A percentile compares a stretch with the other conserved stretches of the same genome.
Evolutionary conservation across 352 stramenopile genomes (phyloP).

Genomic region (Pythium volutum): DNA sequence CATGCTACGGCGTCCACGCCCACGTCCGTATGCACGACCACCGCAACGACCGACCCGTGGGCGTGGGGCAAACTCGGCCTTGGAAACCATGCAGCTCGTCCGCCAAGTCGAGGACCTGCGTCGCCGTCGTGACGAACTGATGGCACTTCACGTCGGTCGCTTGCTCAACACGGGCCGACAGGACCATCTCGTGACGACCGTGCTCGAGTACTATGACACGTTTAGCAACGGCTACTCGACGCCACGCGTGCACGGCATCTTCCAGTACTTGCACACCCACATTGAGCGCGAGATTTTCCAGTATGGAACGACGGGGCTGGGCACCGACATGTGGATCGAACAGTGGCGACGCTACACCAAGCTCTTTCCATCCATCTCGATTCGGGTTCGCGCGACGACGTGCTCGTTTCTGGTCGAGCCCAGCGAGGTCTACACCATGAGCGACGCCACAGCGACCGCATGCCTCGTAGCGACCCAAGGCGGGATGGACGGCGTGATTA

Average conservation of each 20-base stretch:
- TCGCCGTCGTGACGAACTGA: conserved; percentile 8
- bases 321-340: conserved; percentile 2
- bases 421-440: not conserved
- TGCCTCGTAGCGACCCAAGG: not conserved
- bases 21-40: not conserved
- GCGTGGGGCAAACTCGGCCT: too few species aligned
- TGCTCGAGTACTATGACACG: conserved; percentile 6
- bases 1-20: too few species aligned
- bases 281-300: conserved; percentile 1
- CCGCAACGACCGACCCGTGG: not conserved
- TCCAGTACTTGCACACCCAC: conserved; percentile 3
- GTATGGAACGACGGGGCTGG: not conserved
- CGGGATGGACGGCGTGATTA: not conserved
- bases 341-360: conserved; percentile 10
- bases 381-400: not conserved
- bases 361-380: conserved; percentile 5
- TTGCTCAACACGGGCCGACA: not conserved
- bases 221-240: conserved; percentile 1
- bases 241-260: not conserved
- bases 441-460: not conserved
- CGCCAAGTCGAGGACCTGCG: conserved; percentile 8
- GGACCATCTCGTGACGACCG: not conserved
- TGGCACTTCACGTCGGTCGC: conserved; percentile 1
- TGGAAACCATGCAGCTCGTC: not conserved
- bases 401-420: not conserved